Evolutionary conservation across 2,329 filamentous ascomycete species (phyloP), one percentile per base, ranked within the genome.

Genomic region (Ceratocystis eucalypticola): DNA sequence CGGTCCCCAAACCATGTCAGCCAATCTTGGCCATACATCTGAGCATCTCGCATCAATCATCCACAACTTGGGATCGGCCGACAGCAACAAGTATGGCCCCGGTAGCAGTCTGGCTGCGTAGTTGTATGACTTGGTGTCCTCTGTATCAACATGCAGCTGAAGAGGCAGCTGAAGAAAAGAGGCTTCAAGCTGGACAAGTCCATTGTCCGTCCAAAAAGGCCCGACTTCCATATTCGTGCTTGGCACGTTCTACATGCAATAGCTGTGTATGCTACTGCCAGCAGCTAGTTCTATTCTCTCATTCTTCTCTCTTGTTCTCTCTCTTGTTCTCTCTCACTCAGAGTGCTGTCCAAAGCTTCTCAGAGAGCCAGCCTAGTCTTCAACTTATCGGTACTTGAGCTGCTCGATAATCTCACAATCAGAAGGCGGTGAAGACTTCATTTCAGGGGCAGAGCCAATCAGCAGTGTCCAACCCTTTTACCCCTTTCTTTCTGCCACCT

Each of bases 401-500:
- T 48, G 17, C 50, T 6, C 50, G 22, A 10, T n/a, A 28, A 41
- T 15, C 33, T 57, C 28, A 12, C 15, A n/a, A 8, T 10, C 25
- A 17, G 25, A 30, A 57, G 53, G 53, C 53, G 53, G 53, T 57
- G 25, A 57, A 50, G 4, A 12, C 10, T 8, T 2, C 25, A 30
- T 30, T n/a, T 33, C 53, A 57, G 53, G 53, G 12, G 25, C 5
- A 8, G 25, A 17, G 53, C 53, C 22, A 57, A 57, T 57, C 53
- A 57, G 12, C 22, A 8, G 6, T 28, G 25, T 6, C 7, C 15
- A 57, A 30, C 28, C 22, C 37, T 44, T 15, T 62, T 62, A 62
- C 44, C 37, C 61, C 33, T 62, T 62, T 62, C 37, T 44, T 46
- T 62, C 61, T 44, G 37, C 61, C 61, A 44, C 22, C 44, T 28